A percentile compares a stretch with the other conserved stretches of the same genome.
Conservation (phyloP, 1,284 basidiomycete genomes). For the Puccinia sorghi region DNA sequence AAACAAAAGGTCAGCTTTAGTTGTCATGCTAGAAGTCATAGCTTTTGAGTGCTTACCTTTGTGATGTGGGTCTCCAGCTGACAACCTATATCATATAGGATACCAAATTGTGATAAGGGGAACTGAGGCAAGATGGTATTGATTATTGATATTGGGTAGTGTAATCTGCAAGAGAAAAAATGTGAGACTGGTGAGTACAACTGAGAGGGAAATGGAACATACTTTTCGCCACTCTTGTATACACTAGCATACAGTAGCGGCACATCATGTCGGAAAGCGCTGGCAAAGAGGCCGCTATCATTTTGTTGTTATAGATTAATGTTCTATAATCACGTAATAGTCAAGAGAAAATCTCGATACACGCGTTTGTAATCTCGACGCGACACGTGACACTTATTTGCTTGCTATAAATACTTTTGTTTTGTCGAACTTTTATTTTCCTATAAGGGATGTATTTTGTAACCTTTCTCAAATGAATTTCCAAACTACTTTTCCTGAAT, state of each 20-base stretch:
- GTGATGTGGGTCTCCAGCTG: constrained; percentile 26
- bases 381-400: too few species aligned
- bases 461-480: too few species aligned
- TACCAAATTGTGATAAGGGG: not conserved
- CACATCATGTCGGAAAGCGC: constrained; percentile 17
- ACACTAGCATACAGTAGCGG: constrained; percentile 6
- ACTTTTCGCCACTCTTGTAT: constrained; percentile 21
- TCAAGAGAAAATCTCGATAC: too few species aligned
- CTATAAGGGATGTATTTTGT: too few species aligned
- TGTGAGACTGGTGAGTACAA: not conserved
- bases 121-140: not conserved
- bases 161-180: constrained; percentile 3
- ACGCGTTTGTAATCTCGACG: too few species aligned
- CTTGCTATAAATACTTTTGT: too few species aligned
- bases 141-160: constrained; percentile 1
- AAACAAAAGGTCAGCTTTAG: not conserved
- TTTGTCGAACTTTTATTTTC: too few species aligned
- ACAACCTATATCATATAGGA: constrained; percentile 27
- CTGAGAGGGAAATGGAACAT: not conserved
- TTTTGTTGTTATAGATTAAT: too few species aligned
- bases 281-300: constrained; percentile 22
- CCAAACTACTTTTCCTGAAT: too few species aligned
- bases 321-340: too few species aligned
- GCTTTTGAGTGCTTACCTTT: not conserved
- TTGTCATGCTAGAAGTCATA: not conserved